Evolutionary conservation across 495 filamentous ascomycete species (phyloP).

Genomic region (Halenospora varia): DNA sequence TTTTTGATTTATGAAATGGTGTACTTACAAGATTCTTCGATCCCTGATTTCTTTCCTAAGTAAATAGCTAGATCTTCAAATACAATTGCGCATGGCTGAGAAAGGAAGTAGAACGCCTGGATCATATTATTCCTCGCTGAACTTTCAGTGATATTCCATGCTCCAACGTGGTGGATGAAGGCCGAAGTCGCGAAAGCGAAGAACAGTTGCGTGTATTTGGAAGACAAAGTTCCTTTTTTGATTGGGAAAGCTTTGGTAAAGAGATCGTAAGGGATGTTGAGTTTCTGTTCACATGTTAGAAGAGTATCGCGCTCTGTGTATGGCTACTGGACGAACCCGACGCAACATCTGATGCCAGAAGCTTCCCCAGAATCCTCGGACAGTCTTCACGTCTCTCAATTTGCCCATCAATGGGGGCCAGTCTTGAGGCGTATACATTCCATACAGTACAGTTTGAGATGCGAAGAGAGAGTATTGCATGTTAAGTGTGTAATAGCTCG

Average conservation of each 20-base stretch:
- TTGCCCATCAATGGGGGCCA: conserved; percentile 14
- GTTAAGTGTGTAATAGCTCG: conserved; percentile 3
- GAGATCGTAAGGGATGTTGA: conserved; percentile 17
- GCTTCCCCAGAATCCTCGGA: conserved; percentile 15
- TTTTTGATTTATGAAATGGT: not conserved
- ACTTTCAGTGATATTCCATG: conserved; percentile 11
- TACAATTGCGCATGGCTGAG: conserved; percentile 24
- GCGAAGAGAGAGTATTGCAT: conserved; percentile 7
- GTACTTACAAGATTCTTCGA: conserved; percentile 12
- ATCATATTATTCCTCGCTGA: conserved; percentile 5
- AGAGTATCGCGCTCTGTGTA: not conserved
- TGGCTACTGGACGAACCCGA: not conserved
- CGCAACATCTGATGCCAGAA: conserved; percentile 16
- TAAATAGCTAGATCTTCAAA: conserved; percentile 21
- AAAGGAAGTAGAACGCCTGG: conserved; percentile 22
- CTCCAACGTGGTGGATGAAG: conserved; percentile 12
- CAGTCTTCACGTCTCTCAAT: conserved; percentile 6
- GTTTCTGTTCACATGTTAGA: conserved; percentile 6
- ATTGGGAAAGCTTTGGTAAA: conserved; percentile 17
- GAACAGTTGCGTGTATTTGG: conserved; percentile 24
- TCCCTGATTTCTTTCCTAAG: conserved; percentile 13
- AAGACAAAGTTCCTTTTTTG: conserved; percentile 18
- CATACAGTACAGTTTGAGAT: conserved; percentile 1
- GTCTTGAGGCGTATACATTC: conserved; percentile 11
- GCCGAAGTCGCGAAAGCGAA: conserved; percentile 20